Evolutionary conservation across 306 rosid species (phyloP).

Genomic region (Corylus avellana): DNA sequence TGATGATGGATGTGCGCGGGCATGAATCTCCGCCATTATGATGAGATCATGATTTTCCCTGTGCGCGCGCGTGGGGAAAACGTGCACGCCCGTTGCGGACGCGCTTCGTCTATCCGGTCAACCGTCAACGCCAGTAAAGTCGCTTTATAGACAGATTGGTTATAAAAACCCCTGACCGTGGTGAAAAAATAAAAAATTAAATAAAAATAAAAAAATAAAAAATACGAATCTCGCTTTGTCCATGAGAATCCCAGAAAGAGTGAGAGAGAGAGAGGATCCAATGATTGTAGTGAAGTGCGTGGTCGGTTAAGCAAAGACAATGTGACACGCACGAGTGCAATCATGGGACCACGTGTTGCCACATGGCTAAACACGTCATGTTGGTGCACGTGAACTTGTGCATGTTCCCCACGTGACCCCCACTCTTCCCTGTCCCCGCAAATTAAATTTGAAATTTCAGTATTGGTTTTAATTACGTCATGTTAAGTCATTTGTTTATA

Average conservation of each 20-base stretch:
- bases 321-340: conserved; percentile 70
- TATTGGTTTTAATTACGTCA: no score
- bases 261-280: conserved; percentile 36
- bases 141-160: conserved; percentile 30
- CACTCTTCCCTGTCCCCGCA: conserved; percentile 19
- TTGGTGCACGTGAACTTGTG: conserved; percentile 49
- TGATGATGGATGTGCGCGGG: not conserved
- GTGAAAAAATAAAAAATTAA: conserved; percentile 16
- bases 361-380: conserved; percentile 33
- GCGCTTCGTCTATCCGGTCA: conserved; percentile 25
- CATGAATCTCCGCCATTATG: conserved; percentile 11
- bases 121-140: conserved; percentile 53
- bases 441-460: no score
- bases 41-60: conserved; percentile 45
- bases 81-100: conserved; percentile 12
- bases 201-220: not conserved
- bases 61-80: conserved; percentile 12
- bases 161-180: not conserved
- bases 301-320: conserved; percentile 54
- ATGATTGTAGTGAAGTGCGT: conserved; percentile 55
- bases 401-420: conserved; percentile 52
- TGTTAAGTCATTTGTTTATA: no score
- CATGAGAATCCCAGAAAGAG: not conserved
- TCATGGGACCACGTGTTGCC: conserved; percentile 67
- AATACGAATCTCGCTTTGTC: not conserved